Percentiles rank a stretch among this genome's conserved stretches.
Evolutionary conservation across 1,139 yeast genomes (phyloP).

Genomic region (Candida albicans): DNA sequence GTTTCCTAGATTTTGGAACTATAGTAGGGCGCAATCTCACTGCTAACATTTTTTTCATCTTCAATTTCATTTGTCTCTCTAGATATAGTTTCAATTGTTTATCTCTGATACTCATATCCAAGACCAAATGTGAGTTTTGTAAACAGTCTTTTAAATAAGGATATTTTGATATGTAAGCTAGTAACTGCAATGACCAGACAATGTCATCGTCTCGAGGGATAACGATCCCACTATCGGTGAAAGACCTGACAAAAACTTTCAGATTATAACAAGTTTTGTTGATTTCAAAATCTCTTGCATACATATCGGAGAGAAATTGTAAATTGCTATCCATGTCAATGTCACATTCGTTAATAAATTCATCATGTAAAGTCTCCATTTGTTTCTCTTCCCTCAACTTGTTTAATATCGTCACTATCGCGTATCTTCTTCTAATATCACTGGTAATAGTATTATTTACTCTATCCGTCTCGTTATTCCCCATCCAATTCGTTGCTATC

Average conservation of each 20-base stretch:
- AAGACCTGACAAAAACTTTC: slow-evolving; percentile 57
- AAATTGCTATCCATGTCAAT: slow-evolving; percentile 47
- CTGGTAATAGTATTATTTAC: slow-evolving; percentile 19
- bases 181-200: slow-evolving; percentile 85
- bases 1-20: slow-evolving; percentile 38
- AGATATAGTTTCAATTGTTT: slow-evolving; percentile 41
- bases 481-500: slow-evolving; percentile 17
- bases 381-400: slow-evolving; percentile 43
- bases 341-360: slow-evolving; percentile 32
- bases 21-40: slow-evolving; percentile 35
- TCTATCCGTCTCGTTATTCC: slow-evolving; percentile 6
- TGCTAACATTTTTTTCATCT: slow-evolving; percentile 31
- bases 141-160: slow-evolving; percentile 73
- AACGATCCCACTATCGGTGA: slow-evolving; percentile 69
- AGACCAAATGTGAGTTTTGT: slow-evolving; percentile 66
- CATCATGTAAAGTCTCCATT: slow-evolving; percentile 35
- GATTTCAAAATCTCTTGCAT: slow-evolving; percentile 39
- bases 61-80: slow-evolving; percentile 39
- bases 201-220: slow-evolving; percentile 92
- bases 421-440: slow-evolving; percentile 38
- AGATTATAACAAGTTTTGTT: slow-evolving; percentile 26
- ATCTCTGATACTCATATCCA: slow-evolving; percentile 54
- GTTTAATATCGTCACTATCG: slow-evolving; percentile 37
- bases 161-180: slow-evolving; percentile 92
- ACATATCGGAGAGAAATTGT: slow-evolving; percentile 43